These are phyloP conservation scores for Phytophthora uliginosa DNA, from an alignment of 352 stramenopile genomes.

Conservation along the genomic window DNA sequence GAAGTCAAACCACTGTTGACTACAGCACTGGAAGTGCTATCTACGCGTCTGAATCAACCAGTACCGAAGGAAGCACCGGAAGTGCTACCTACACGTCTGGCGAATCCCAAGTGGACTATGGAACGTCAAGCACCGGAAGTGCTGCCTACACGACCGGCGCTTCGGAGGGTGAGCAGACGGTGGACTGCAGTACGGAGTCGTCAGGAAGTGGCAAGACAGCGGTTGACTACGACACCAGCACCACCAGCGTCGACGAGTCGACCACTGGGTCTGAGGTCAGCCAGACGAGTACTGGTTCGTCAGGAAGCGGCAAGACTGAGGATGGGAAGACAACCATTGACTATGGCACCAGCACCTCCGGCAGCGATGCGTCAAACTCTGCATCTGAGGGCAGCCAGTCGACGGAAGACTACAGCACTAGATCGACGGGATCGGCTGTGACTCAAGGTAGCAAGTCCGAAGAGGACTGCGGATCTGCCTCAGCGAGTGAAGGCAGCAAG, in stretches of 20 bases:
- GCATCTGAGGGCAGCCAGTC: neutral
- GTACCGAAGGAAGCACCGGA: neutral
- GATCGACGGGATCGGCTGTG: neutral
- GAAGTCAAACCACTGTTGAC: neutral
- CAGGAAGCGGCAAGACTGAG: neutral
- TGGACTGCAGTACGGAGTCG: neutral
- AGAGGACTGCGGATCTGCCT: neutral
- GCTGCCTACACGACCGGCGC: neutral
- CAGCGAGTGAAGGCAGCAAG: neutral
- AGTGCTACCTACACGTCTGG: no score
- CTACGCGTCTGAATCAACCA: neutral
- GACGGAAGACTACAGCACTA: neutral
- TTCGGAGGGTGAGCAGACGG: neutral
- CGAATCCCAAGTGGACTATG: no score
- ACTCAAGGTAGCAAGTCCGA: neutral
- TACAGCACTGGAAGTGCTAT: neutral
- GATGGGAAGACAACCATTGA: neutral
- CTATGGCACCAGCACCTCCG: neutral
- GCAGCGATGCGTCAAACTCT: neutral
- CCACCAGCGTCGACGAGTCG: neutral
- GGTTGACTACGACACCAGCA: neutral
- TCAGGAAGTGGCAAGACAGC: neutral
- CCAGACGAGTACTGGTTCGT: neutral
- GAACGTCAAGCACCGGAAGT: neutral
- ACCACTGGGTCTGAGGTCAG: neutral